Evolutionary conservation across 768 basidiomycete species (phyloP).

Genomic region (Tulasnella sp.): DNA sequence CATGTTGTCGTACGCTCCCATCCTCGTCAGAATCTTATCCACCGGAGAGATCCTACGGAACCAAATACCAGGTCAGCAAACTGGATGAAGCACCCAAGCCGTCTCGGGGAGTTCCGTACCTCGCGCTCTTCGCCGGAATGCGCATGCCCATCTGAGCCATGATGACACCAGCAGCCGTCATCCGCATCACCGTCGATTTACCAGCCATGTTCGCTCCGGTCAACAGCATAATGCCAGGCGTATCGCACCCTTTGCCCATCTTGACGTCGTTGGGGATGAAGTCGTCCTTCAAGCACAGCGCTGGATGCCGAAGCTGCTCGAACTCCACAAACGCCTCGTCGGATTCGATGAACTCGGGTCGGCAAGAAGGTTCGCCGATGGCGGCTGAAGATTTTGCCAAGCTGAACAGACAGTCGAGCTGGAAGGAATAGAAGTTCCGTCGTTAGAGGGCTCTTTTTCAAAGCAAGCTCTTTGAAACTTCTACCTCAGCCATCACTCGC

Average conservation of each 20-base stretch:
- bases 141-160: constrained; percentile 97
- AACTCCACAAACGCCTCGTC: constrained; percentile 85
- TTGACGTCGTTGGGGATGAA: constrained; percentile 95
- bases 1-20: constrained; percentile 99
- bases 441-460: neutral
- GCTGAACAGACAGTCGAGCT: constrained; percentile 91
- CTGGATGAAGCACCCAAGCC: neutral
- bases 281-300: constrained; percentile 66
- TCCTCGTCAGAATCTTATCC: constrained; percentile 90
- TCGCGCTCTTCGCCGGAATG: constrained; percentile 82
- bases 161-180: constrained; percentile 93
- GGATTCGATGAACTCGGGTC: constrained; percentile 84
- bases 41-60: constrained; percentile 74
- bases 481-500: constrained; percentile 84
- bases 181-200: constrained; percentile 87
- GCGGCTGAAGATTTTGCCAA: constrained; percentile 87
- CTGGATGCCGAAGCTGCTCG: constrained; percentile 86
- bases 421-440: neutral
- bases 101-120: constrained; percentile 49
- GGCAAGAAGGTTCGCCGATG: constrained; percentile 90
- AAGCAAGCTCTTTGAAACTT: too few relatives aligned
- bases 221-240: constrained; percentile 75
- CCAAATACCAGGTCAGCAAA: constrained; percentile 7
- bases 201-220: constrained; percentile 68
- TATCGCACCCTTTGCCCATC: constrained; percentile 67